Evolutionary conservation across 2,329 filamentous ascomycete species (phyloP).

Genomic region (Cordyceps javanica): DNA sequence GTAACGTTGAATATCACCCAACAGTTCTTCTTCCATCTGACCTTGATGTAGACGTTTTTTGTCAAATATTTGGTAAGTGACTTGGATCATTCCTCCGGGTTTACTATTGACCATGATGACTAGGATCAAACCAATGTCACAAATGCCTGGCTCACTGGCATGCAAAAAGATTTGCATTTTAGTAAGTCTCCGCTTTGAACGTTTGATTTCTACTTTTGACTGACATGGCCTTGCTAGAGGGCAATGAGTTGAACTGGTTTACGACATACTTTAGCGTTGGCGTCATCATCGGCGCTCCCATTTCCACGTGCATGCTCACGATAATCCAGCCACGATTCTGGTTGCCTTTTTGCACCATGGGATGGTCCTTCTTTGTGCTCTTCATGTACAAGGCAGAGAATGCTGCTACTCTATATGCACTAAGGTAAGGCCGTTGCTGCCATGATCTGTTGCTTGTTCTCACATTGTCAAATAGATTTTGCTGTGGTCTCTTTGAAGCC

Average conservation of each 20-base stretch:
- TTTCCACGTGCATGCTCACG: constrained; percentile 39
- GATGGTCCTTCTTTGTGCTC: constrained; percentile 35
- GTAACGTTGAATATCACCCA: background rate
- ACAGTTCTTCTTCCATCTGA: background rate
- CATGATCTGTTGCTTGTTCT: too few relatives aligned
- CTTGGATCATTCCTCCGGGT: too few relatives aligned
- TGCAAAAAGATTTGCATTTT: constrained; percentile 40
- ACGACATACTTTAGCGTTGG: constrained; percentile 43
- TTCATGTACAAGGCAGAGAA: constrained; percentile 32
- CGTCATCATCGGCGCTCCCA: constrained; percentile 37
- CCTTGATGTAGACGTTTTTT: constrained; percentile 30
- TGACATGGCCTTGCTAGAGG: background rate
- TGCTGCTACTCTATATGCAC: constrained; percentile 34
- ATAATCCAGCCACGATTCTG: constrained; percentile 36
- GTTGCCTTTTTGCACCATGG: constrained; percentile 30
- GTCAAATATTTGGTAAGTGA: constrained; percentile 33
- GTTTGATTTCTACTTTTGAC: background rate
- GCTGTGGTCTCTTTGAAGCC: constrained; percentile 49
- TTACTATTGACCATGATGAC: background rate
- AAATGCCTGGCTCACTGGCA: constrained; percentile 43
- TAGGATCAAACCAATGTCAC: constrained; percentile 38
- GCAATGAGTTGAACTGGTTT: constrained; percentile 39
- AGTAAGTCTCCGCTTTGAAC: constrained; percentile 16
- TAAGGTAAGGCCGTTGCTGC: constrained; percentile 20
- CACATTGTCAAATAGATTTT: constrained; percentile 31